Base-by-base conservation (phyloP, 805 yeast genomes). In the Candida anglica region DNA sequence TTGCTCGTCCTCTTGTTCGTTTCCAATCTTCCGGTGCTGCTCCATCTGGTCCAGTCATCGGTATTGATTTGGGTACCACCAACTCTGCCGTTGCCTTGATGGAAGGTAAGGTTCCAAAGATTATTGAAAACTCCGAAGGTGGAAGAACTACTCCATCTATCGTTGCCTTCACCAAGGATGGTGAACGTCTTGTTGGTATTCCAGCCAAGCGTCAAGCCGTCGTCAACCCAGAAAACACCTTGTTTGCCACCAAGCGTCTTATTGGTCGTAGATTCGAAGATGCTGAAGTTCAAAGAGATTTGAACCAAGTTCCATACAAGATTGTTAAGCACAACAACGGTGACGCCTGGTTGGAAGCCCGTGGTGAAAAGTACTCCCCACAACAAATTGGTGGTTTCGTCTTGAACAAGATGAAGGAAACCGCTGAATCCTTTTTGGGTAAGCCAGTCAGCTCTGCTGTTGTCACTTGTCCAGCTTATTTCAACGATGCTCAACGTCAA, bases 181-280 rank as follows among this genome's bases (percentile, higher is more conserved):
- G 91, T 40, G 95, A 86, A 68, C 81, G 95, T 56, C 69, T 88
- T 41, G 95, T 88, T 41, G 97, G 97, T 66, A 86, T 81, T 40
- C 87, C 94, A 46, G 97, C 97, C 52, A 89, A 88, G 73, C 85
- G 96, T 59, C 97, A 88, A 69, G 94, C 96, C 41, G 89, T 87
- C 34, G 87, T 88, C 46, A 88, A 88, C 75, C 95, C 95, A 37
- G 87, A 82, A 58, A 89, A 88, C 75, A 88, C 97, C 36, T 74
- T 88, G 45, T 88, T 86, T 47, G 96, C 96, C 60, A 88, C 97
- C 55, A 88, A 88, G 73, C 81, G 97, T 67, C 73, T 88, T 58
- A 89, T 88, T 54, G 97, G 97, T 53, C 80, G 97, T 56, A 83
- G 95, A 62, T 88, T 79, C 63, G 84, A 79, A 59, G 96, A 89